A percentile compares a stretch with the other conserved stretches of the same genome.
These are phyloP conservation scores for Tulasnella sp. DNA, from an alignment of 768 basidiomycete species.

Conservation along the genomic window DNA sequence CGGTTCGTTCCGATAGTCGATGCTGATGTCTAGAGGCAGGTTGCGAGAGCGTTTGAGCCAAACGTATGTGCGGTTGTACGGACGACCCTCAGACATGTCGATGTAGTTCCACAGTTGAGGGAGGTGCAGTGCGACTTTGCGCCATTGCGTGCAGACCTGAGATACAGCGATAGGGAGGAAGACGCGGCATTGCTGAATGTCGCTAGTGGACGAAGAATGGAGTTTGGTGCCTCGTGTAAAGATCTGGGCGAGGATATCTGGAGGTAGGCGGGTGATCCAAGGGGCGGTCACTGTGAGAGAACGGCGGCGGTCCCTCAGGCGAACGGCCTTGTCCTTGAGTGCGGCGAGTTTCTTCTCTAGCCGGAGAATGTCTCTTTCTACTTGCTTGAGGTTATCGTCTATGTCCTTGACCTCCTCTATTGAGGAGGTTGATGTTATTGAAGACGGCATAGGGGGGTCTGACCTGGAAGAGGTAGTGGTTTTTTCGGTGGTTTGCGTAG, in stretches of 20 bases:
- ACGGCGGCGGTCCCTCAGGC: constrained; percentile 22
- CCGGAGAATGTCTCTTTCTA: constrained; percentile 28
- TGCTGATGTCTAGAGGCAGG: constrained; percentile 26
- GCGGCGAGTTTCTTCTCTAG: constrained; percentile 24
- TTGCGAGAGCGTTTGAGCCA: constrained; percentile 34
- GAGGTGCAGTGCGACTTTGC: constrained; percentile 13
- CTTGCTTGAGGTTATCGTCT: constrained; percentile 20
- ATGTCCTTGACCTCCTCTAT: constrained; percentile 31
- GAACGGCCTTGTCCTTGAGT: constrained; percentile 16
- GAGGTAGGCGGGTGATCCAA: constrained; percentile 29
- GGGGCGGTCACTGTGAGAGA: constrained; percentile 27
- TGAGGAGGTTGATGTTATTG: constrained; percentile 18
- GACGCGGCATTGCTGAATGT: constrained; percentile 20
- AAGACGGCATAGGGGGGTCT: not conserved
- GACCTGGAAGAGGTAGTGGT: not conserved
- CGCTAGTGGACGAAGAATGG: not conserved
- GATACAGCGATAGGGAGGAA: constrained; percentile 28
- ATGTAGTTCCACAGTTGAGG: constrained; percentile 32
- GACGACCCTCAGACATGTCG: constrained; percentile 30
- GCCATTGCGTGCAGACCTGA: constrained; percentile 30
- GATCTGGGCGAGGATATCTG: constrained; percentile 29
- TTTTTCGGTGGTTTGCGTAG: not conserved
- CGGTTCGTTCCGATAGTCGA: constrained; percentile 27
- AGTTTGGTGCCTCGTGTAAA: constrained; percentile 20
- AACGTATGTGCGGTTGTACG: constrained; percentile 27